Percentiles rank a stretch among this genome's conserved stretches.
Evolutionary conservation across 371 early-diverging fungal genomes (phyloP).

Genomic region (Rhizopus microsporus): DNA sequence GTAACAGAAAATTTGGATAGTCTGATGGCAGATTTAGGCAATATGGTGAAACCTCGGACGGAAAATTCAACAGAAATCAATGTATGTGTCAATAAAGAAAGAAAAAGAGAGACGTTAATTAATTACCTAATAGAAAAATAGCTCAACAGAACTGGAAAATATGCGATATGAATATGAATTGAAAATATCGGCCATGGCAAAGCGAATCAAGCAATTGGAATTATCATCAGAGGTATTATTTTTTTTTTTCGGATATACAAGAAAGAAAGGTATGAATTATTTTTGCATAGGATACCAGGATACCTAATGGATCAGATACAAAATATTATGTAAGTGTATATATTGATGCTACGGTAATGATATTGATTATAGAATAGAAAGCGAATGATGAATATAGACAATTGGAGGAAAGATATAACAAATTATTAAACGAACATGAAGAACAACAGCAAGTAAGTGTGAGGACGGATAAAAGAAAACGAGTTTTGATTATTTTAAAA

Average conservation of each 20-base stretch:
- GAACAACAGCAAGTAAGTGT: conserved; percentile 71
- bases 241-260: background rate
- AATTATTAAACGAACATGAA: conserved; percentile 68
- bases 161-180: conserved; percentile 62
- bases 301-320: background rate
- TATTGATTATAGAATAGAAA: conserved; percentile 16
- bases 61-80: conserved; percentile 5
- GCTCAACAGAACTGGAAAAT: conserved; percentile 10
- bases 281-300: conserved; percentile 2
- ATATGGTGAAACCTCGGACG: conserved; percentile 54
- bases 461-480: background rate
- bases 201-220: conserved; percentile 49
- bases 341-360: background rate
- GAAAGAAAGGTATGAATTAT: conserved; percentile 1
- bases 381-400: conserved; percentile 44
- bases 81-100: conserved; percentile 1
- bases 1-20: conserved; percentile 50
- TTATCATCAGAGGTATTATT: conserved; percentile 28
- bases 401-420: conserved; percentile 53
- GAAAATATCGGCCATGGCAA: conserved; percentile 49
- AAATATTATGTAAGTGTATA: conserved; percentile 1
- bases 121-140: background rate
- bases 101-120: background rate
- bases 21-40: conserved; percentile 83
- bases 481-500: conserved; percentile 16